Percentiles rank a stretch among this genome's conserved stretches.
Evolutionary conservation across 2,329 filamentous ascomycete genomes (phyloP).

Genomic region (Scedosporium apiospermum): DNA sequence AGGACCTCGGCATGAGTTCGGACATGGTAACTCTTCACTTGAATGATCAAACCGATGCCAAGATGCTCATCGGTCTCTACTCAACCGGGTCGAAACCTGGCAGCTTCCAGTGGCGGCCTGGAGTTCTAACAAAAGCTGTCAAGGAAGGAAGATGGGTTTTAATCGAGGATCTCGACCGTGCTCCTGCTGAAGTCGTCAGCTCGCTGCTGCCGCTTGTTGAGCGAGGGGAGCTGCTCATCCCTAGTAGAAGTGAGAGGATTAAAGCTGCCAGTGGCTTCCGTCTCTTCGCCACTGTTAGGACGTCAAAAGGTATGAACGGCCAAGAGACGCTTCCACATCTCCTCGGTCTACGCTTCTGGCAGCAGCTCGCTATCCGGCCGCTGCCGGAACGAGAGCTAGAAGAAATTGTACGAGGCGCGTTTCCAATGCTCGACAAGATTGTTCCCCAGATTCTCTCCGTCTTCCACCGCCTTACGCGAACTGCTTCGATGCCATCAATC

Average conservation of each 20-base stretch:
- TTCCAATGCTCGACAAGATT: conserved; percentile 59
- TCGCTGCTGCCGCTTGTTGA: conserved; percentile 89
- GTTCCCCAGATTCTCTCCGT: conserved; percentile 49
- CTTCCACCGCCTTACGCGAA: conserved; percentile 41
- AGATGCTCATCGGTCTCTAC: conserved; percentile 90
- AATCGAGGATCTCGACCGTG: conserved; percentile 92
- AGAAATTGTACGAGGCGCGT: conserved; percentile 61
- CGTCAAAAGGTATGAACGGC: conserved; percentile 58
- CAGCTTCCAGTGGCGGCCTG: conserved; percentile 85
- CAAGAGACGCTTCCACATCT: conserved; percentile 61
- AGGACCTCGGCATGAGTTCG: conserved; percentile 66
- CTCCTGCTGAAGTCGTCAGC: conserved; percentile 89
- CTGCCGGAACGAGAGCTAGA: conserved; percentile 62
- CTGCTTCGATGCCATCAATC: conserved; percentile 19
- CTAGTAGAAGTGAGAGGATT: conserved; percentile 78
- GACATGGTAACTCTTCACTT: conserved; percentile 90
- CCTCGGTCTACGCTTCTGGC: conserved; percentile 82
- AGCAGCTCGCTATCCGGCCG: conserved; percentile 58
- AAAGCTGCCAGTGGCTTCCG: conserved; percentile 77
- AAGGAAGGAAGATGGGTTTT: conserved; percentile 92
- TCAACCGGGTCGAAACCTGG: conserved; percentile 80
- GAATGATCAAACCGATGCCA: conserved; percentile 97
- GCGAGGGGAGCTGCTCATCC: conserved; percentile 79
- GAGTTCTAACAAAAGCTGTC: conserved; percentile 88
- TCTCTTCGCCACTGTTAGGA: conserved; percentile 85